Evolutionary conservation across 257 asterid genomes (phyloP), one percentile per base, ranked within the genome.

Genomic region (Misopates orontium): DNA sequence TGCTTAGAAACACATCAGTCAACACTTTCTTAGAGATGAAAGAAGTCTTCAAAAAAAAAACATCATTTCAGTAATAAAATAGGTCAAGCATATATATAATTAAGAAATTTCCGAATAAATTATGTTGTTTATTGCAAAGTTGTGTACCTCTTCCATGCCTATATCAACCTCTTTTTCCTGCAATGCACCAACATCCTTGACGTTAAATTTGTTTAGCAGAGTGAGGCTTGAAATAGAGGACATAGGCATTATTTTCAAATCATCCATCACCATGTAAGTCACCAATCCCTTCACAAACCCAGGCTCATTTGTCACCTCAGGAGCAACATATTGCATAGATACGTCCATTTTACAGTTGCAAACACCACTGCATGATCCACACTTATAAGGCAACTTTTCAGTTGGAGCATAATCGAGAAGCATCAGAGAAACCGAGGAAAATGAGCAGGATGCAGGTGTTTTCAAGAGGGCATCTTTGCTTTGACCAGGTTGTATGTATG

Each of bases 251-350:
- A 75, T 67, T 1, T 0, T 57, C 59, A 82, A 31, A 45, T 73
- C 62, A 68, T 75, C 80, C 82, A 73, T 67, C n/a, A 78, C 78
- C 83, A 81, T 69, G 21, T 77, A 74, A 5, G 70, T 72, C 0
- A 78, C 65, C 13, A 52, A 50, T 0, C 36, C 36, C 36, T 28
- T 28, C 36, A 28, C 82, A 21, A 77, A 56, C 7, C 84, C 88
- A 12, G 55, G 57, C 0, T 39, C 66, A 1, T 3, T 49, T 3
- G 23, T 5, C 22, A 5, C 63, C 19, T 2, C 64, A 45, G 75
- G 57, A 36, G 59, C 65, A 20, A 72, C 79, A 16, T 63, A 74
- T 0, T 1, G 0, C 60, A 64, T 0, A 8, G 0, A 0, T 2
- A 0, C 0, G 5, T 4, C 13, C 58, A 13, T 12, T 7, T 18